Base-by-base conservation (phyloP, 2,329 filamentous ascomycete genomes). In the Teratosphaeria epicoccoides region DNA sequence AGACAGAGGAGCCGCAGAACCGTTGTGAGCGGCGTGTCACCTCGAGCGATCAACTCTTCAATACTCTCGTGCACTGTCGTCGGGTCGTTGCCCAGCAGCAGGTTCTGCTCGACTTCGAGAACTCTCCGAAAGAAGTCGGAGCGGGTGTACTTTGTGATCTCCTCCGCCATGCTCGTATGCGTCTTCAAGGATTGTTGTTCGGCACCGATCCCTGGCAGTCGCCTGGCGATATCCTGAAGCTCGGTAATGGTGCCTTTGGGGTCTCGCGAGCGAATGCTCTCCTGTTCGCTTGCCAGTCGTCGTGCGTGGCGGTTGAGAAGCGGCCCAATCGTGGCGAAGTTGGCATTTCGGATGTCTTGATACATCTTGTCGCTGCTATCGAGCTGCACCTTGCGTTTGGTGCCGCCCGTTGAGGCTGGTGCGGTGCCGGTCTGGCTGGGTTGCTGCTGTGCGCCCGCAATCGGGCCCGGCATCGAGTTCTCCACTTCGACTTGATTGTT, bases 401-500 rank as follows among this genome's bases (percentile, higher is more conserved):
- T 67, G 71, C 83, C 75, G 69, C 83, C 70, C 71, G 84, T 69
- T 52, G 76, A 49, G 63, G 64, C 67, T 12, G 45, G 46, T 59
- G 69, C 52, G 57, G 57, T 58, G 7, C 54, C 55, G 24, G 54
- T 55, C 24, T 60, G 63, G 44, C 57, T 70, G 61, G 81, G 74
- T 6, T 75, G 67, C 12, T 25, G 26, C 7, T 72, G 61, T 51
- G 82, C 59, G 49, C 77, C 81, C 26, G 84, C 76, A 24, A 83
- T 76, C n/a, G 80, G 79, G 10, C 91, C 91, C 9, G 96, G 82
- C 54, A 97, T 81, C 1, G 89, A 89, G 2, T 88, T 88, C 66
- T 97, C 91, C 22, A 97, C 83, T 65, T 97, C 93, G 33, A 88
- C 84, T 66, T 95, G 89, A 63, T 94, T 97, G 64, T 96, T 86